Conservation (phyloP, 2,329 filamentous ascomycete genomes). For the Phialophora verrucosa region DNA sequence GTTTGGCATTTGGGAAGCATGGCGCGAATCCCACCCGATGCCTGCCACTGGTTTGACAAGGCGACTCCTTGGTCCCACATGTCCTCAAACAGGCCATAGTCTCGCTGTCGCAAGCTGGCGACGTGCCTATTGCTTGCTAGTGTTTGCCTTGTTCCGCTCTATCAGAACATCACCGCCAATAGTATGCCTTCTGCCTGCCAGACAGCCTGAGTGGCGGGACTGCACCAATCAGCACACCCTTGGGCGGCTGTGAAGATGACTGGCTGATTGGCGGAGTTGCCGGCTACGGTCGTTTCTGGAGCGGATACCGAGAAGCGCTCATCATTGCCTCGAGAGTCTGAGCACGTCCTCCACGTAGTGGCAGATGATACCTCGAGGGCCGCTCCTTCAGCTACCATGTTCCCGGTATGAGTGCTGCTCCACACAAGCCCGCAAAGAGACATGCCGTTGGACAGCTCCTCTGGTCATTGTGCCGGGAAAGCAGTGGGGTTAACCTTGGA, state of each 20-base stretch:
- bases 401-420: neutral
- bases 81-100: slow-evolving; percentile 9
- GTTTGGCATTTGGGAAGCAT: slow-evolving; percentile 12
- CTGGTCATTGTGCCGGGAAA: neutral
- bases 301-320: slow-evolving; percentile 12
- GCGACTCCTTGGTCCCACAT: slow-evolving; percentile 6
- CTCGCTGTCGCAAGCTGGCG: slow-evolving; percentile 10
- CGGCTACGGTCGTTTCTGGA: slow-evolving; percentile 15
- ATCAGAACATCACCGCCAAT: slow-evolving; percentile 13
- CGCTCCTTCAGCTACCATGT: neutral
- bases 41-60: slow-evolving; percentile 13
- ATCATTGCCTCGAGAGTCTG: slow-evolving; percentile 17
- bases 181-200: neutral
- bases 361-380: neutral
- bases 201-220: slow-evolving; percentile 1
- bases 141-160: slow-evolving; percentile 2
- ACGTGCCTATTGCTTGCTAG: slow-evolving; percentile 20
- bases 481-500: slow-evolving; percentile 8
- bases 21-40: slow-evolving; percentile 2
- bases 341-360: neutral
- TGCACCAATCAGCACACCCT: slow-evolving; percentile 12
- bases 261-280: slow-evolving; percentile 18
- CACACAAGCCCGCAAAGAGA: neutral
- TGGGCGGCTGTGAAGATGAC: slow-evolving; percentile 2
- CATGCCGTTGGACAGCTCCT: neutral